Base-by-base conservation (phyloP, 495 filamentous ascomycete genomes). In the Pyrenula aspistea region DNA sequence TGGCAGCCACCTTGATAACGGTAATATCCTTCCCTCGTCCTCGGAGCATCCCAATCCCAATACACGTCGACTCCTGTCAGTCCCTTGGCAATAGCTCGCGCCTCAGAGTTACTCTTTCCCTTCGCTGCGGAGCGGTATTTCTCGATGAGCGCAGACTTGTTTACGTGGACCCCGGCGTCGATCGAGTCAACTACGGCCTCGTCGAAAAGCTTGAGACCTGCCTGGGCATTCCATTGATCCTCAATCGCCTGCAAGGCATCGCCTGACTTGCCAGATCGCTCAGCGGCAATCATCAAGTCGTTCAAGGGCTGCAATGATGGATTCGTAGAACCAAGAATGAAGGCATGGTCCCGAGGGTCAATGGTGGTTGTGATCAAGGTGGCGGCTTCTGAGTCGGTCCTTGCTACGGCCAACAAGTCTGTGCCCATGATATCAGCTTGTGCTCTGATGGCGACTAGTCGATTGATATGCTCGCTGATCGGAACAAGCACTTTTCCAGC, bases 361-460 rank as follows among this genome's bases (percentile, higher is more conserved):
- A 98, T 96, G 61, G 90, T 95, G 8, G 89, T 90, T 55, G 90
- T 96, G 76, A 98, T 91, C 64, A 98, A 86, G 11, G 94, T 98
- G 10, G 93, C 93, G 25, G 93, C 93, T 74, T 98, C 93, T 57
- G 93, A 94, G 72, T 98, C 93, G 20, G 93, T 98, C 61, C 93
- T 86, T 36, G 93, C 93, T 61, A 98, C 83, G 58, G 88, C 88
- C 2, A 98, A 68, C 23, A 98, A 84, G 67, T 98, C 89, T 53
- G 80, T 73, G 55, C 90, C 93, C 93, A 97, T 96, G 68, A 98
- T 98, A 66, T 98, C 93, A 57, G 93, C 92, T 71, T 98, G 93
- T 10, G 93, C 93, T 59, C 93, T 84, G 70, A 98, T 96, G 61
- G 93, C 91, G 31, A 98, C 90, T 20, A 98, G 79, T 23, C 93